Base-by-base conservation (phyloP, 2,329 filamentous ascomycete genomes). In the Phialophora chinensis region DNA sequence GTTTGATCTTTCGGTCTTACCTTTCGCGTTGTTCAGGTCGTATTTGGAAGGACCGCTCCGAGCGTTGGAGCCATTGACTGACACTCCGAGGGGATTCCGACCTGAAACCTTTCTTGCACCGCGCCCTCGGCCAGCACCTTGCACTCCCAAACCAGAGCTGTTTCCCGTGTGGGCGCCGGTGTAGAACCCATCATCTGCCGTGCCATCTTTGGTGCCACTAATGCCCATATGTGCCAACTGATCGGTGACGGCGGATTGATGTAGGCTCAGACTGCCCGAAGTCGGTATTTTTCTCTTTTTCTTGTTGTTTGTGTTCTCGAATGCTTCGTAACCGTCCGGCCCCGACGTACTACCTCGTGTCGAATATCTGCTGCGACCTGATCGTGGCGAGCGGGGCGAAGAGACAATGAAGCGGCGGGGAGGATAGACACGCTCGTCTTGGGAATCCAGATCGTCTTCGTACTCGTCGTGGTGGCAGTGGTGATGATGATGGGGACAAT, bases 251-350 rank as follows among this genome's bases (percentile, higher is more conserved):
- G 82, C 81, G 70, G 83, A 82, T 69, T 88, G 83, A 74, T 88
- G 86, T 69, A 83, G 79, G 62, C 81, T 86, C 14, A 88, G 83
- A 73, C 91, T 91, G 20, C 91, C 91, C 10, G 92, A 92, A 0
- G 93, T 93, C 0, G 95, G 95, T 44, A 99, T 98, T 80, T 99
- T 99, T 72, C 95, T 87, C 79, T 99, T 98, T 83, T 98, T 99
- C 80, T 99, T 99, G 77, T 99, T 99, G 78, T 97, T 98, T 42
- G 92, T 96, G 74, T 98, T 98, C 79, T 99, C 95, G 74, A 97
- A 96, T 6, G 92, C 95, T 78, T 99, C 95, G 77, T 98, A 98
- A 14, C 93, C 93, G 77, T 98, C 94, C 11, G 90, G 90, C 4
- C 89, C 90, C 5, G 87, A 85, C 27, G 89, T 88, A 12, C 91